phyloP scores from a whole-genome alignment of 1,139 yeast species.

The Taphrina flavorubra region DNA sequence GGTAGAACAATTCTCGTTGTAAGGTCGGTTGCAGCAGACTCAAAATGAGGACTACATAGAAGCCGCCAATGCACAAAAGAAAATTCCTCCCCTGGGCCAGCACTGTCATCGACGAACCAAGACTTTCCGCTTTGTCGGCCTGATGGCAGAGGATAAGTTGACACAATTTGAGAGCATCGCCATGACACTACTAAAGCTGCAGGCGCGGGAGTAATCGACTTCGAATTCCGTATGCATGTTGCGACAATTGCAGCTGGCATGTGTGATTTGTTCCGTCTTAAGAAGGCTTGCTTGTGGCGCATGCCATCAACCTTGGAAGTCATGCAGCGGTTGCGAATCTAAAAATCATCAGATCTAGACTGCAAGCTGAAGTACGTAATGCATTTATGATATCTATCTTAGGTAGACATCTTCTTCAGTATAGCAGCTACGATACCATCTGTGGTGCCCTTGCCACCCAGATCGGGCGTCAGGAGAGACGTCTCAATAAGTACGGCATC shows the following conservation, averaged over 20 bases:
- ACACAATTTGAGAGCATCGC: no score
- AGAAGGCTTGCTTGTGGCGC: neutral
- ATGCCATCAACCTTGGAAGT: neutral
- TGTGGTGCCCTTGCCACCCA: slow-evolving; percentile 88
- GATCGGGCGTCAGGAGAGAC: slow-evolving; percentile 84
- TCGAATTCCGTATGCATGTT: no score
- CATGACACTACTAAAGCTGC: no score
- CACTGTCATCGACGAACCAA: slow-evolving; percentile 12
- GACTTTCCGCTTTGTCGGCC: no score
- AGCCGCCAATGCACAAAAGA: slow-evolving; percentile 17
- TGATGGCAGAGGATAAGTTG: no score
- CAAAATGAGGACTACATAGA: slow-evolving; percentile 11
- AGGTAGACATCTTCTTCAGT: slow-evolving; percentile 53
- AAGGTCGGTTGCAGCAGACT: slow-evolving; percentile 20
- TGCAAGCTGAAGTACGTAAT: no score
- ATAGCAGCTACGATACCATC: slow-evolving; percentile 86
- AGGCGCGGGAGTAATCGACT: no score
- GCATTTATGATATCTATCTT: neutral
- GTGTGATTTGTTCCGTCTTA: no score
- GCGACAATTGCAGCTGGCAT: no score
- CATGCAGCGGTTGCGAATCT: no score
- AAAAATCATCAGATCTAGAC: no score
- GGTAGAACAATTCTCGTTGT: slow-evolving; percentile 31
- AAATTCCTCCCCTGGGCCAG: slow-evolving; percentile 29
- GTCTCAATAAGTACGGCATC: slow-evolving; percentile 89